Conservation (phyloP, 2,329 filamentous ascomycete species). For the Lasiodiplodia sp. region DNA sequence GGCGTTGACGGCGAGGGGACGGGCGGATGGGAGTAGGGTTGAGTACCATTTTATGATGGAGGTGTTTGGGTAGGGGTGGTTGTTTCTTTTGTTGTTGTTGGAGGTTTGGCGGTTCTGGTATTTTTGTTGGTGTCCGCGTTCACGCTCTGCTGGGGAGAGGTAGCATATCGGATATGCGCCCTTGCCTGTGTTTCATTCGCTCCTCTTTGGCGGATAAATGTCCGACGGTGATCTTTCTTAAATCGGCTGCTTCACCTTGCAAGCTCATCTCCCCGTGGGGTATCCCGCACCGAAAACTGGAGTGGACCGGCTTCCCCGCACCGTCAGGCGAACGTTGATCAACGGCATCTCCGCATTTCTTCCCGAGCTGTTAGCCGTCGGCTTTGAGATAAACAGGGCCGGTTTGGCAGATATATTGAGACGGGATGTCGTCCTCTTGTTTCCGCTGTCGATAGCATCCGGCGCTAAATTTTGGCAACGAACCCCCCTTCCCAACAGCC, state of each 20-base stretch:
- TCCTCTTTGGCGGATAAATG: background rate
- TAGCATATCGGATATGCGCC: background rate
- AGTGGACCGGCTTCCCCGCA: background rate
- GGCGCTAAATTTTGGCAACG: too few species aligned
- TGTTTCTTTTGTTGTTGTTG: background rate
- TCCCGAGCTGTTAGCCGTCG: background rate
- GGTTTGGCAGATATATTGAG: background rate
- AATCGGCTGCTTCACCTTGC: background rate
- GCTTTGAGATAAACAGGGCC: background rate
- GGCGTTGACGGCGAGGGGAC: conserved; percentile 58
- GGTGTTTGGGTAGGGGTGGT: conserved; percentile 55
- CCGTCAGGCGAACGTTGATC: background rate
- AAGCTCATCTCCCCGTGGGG: background rate
- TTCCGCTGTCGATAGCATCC: too few species aligned
- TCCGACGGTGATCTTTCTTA: background rate
- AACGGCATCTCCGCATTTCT: conserved; percentile 14
- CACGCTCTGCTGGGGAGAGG: too few species aligned
- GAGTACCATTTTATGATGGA: conserved; percentile 67
- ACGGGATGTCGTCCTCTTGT: background rate
- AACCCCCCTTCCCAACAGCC: background rate
- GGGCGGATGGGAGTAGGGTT: conserved; percentile 60
- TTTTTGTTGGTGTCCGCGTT: too few species aligned
- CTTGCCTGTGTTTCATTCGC: background rate
- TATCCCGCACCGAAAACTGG: background rate
- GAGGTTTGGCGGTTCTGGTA: too few species aligned